Percentiles rank a stretch among this genome's conserved stretches.
Conservation (phyloP, 2,329 filamentous ascomycete species). For the Colletotrichum spaethianum region DNA sequence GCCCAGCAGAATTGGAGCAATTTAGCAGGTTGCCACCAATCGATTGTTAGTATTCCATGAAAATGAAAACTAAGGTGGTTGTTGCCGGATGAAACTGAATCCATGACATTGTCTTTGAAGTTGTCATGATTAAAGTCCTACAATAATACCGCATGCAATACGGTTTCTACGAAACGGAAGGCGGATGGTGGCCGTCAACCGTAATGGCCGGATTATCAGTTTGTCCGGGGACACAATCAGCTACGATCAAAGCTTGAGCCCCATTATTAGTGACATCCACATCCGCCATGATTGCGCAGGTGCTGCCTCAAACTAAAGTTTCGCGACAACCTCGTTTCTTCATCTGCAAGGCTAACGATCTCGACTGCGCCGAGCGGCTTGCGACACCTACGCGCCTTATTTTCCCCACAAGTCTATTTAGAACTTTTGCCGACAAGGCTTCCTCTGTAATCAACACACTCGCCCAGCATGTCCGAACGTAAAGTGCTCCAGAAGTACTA, state of each 20-base stretch:
- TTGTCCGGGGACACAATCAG: not conserved
- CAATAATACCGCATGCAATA: not conserved
- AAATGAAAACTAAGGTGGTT: too few relatives aligned
- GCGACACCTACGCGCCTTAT: not conserved
- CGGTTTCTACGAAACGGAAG: conserved; percentile 2
- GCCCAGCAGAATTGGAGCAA: not conserved
- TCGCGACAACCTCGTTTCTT: conserved; percentile 18
- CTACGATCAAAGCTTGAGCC: not conserved
- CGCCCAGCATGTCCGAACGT: conserved; percentile 82
- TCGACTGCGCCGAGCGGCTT: not conserved
- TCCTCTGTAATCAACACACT: not conserved
- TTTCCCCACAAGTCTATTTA: not conserved
- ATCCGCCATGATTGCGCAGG: conserved; percentile 13
- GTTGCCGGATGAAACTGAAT: not conserved
- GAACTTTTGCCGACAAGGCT: not conserved
- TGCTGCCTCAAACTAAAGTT: not conserved
- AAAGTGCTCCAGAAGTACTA: conserved; percentile 81
- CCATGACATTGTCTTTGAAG: not conserved
- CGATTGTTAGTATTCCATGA: too few relatives aligned
- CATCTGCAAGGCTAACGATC: not conserved
- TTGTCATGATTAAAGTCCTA: not conserved
- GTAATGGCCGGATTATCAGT: not conserved
- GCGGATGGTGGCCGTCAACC: not conserved
- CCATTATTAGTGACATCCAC: conserved; percentile 26
- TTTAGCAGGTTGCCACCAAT: too few relatives aligned